Base-by-base conservation (phyloP, 2,329 filamentous ascomycete genomes). In the Aschersonia sp. region DNA sequence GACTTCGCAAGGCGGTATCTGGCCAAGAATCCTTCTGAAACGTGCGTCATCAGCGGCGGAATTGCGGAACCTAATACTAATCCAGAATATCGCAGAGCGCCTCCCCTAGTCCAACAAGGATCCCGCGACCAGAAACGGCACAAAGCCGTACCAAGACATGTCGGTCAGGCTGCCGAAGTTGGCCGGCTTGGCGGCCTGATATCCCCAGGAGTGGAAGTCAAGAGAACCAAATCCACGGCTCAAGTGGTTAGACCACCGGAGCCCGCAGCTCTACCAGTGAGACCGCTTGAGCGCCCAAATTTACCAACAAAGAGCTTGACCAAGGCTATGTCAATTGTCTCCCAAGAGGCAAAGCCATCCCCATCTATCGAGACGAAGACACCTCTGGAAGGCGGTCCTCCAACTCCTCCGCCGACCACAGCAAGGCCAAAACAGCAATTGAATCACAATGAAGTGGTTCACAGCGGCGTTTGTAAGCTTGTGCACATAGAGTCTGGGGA, bases 381-480 rank as follows among this genome's bases (percentile, higher is more conserved):
- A 22, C 22, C 22, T 22, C 22, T 22, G 22, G 4, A 22, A 22
- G 22, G 22, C 22, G 22, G 22, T 22, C 22, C 22, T 22, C 22
- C 22, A 22, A 4, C 22, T 22, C 22, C 22, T 22, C 22, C 22
- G 22, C 22, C 22, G 22, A 9, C 14, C 29, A 32, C 46, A 11
- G 14, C 41, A 12, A 39, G 42, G 31, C 22, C 30, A 14, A 22
- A 39, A 8, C 37, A 46, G 32, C 22, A 14, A 35, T 11, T 31
- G n/a, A 35, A 32, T 2, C 41, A 22, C 1, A 55, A 58, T 8
- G 47, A 49, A 2, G 9, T 53, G 6, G 32, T 61, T 12, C 53
- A 51, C 9, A 47, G 44, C 2, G 55, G 55, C 5, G 4, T 48
- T 4, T 57, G 57, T 30, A 42, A 52, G 29, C 32, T 54, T 7